phyloP scores from a whole-genome alignment of 768 basidiomycete species.

The Boletus pseudo-olivaceus region DNA sequence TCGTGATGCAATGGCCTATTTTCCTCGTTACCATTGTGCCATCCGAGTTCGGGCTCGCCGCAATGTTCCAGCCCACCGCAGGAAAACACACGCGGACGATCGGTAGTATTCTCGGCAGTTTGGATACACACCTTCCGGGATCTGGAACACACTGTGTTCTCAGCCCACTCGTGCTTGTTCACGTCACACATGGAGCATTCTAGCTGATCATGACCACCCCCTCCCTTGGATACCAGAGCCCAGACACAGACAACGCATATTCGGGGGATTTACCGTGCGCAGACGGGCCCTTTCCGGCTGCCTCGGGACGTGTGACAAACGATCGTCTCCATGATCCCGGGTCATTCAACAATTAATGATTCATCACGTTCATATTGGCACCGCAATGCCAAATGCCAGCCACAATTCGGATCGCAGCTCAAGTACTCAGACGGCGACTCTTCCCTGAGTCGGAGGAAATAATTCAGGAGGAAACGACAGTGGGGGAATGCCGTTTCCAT shows the following conservation, averaged over 20 bases:
- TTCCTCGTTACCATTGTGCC: neutral
- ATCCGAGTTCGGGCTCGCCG: neutral
- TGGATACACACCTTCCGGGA: neutral
- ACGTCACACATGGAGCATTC: neutral
- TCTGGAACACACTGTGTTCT: neutral
- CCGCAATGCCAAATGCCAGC: conserved; percentile 6
- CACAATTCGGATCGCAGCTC: conserved; percentile 6
- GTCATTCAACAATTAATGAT: conserved; percentile 9
- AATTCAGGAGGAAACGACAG: neutral
- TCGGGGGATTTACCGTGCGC: conserved; percentile 11
- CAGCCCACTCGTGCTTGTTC: neutral
- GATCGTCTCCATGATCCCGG: conserved; percentile 9
- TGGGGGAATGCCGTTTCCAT: neutral
- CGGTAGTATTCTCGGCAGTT: conserved; percentile 18
- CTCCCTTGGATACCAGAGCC: neutral
- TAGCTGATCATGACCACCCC: neutral
- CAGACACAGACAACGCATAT: conserved; percentile 6
- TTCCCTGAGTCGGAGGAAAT: conserved; percentile 12
- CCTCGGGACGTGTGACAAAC: neutral
- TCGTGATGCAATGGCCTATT: neutral
- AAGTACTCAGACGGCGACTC: conserved; percentile 8
- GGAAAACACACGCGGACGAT: conserved; percentile 2
- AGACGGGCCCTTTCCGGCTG: neutral
- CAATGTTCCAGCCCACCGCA: conserved; percentile 3
- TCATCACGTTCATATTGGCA: conserved; percentile 3